phyloP scores from a whole-genome alignment of 768 basidiomycete genomes.

The Mycena kentingensis region DNA sequence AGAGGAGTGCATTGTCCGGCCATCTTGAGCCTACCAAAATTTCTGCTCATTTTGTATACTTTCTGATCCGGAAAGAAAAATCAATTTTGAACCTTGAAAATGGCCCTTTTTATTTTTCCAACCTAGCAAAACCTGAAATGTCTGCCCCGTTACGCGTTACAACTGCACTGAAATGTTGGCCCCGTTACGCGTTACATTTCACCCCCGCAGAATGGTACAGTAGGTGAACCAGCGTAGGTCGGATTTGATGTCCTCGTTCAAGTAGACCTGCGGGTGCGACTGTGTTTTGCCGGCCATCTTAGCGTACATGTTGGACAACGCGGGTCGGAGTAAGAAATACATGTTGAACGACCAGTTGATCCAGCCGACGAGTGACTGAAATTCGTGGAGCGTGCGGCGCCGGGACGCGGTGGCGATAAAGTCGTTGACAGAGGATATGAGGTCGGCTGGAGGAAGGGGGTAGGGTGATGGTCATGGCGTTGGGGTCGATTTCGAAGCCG shows the following conservation, averaged over 20 bases:
- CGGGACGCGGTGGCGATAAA: slow-evolving; percentile 14
- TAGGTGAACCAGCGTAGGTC: slow-evolving; percentile 2
- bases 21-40: no score
- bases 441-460: slow-evolving; percentile 6
- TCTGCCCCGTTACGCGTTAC: no score
- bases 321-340: neutral
- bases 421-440: slow-evolving; percentile 13
- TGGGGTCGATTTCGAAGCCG: slow-evolving; percentile 33
- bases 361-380: slow-evolving; percentile 25
- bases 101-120: no score
- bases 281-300: slow-evolving; percentile 3
- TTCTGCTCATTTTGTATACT: no score
- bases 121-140: no score
- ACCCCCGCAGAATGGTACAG: no score
- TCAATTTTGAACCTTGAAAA: neutral
- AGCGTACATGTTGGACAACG: neutral
- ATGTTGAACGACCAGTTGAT: slow-evolving; percentile 25
- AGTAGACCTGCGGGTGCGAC: neutral
- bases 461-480: slow-evolving; percentile 24
- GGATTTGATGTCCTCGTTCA: neutral
- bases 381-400: slow-evolving; percentile 23
- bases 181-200: no score
- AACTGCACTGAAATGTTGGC: no score
- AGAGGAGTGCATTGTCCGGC: no score
- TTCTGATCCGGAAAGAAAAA: no score